Conservation (phyloP, 1,139 yeast species). For the Nakaseomyces kungkrabaensis region DNA sequence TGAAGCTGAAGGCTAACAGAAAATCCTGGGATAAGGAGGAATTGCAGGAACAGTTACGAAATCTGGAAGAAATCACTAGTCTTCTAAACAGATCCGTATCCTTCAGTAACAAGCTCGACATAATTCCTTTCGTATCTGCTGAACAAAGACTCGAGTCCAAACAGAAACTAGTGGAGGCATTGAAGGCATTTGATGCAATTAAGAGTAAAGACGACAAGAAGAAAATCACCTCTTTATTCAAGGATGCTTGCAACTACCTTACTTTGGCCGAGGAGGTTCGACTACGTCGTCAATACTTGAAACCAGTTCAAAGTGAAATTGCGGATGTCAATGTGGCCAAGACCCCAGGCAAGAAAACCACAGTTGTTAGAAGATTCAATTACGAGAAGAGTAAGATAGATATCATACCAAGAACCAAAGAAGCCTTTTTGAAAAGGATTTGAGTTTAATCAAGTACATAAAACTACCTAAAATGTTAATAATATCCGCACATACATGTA, state of each 20-base stretch:
- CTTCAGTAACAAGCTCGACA: constrained; percentile 34
- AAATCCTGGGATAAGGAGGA: constrained; percentile 32
- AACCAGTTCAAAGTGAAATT: constrained; percentile 33
- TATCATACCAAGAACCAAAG: constrained; percentile 31
- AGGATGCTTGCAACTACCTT: constrained; percentile 33
- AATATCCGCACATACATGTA: neutral
- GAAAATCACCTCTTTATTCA: constrained; percentile 28
- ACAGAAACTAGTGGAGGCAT: constrained; percentile 24
- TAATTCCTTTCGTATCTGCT: constrained; percentile 31
- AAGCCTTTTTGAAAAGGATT: constrained; percentile 29
- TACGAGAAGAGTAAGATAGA: constrained; percentile 38
- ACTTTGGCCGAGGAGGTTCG: constrained; percentile 33
- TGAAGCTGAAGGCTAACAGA: constrained; percentile 36
- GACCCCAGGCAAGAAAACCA: constrained; percentile 31
- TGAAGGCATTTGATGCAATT: constrained; percentile 19
- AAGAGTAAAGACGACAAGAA: constrained; percentile 28
- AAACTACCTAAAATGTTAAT: neutral
- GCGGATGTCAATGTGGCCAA: constrained; percentile 22
- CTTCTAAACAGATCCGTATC: constrained; percentile 20
- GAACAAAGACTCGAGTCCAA: constrained; percentile 31
- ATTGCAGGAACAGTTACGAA: constrained; percentile 24
- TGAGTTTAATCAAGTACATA: neutral
- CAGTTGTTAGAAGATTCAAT: constrained; percentile 40
- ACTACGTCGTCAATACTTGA: constrained; percentile 35
- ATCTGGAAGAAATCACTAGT: constrained; percentile 21